Conservation (phyloP, 495 filamentous ascomycete species). For the Aspergillus diversus region DNA sequence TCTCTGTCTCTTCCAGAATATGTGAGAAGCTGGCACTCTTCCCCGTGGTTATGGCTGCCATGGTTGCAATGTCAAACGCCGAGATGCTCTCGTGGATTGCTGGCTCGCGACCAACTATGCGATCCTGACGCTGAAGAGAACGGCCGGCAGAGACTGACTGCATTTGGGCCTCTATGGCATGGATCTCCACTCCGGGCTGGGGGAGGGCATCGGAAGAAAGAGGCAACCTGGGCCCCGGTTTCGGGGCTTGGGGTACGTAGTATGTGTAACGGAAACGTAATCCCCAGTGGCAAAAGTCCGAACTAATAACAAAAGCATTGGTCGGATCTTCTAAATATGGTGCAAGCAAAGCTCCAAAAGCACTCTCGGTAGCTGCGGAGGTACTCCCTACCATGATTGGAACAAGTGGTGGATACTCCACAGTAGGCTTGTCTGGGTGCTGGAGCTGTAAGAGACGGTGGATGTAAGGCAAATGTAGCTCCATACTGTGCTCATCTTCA, state of each 20-base stretch:
- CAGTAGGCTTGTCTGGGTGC: slow-evolving; percentile 38
- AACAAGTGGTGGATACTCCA: slow-evolving; percentile 71
- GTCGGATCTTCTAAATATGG: slow-evolving; percentile 76
- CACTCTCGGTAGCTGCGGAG: slow-evolving; percentile 63
- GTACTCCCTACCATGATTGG: slow-evolving; percentile 90
- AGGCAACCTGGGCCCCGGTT: slow-evolving; percentile 45
- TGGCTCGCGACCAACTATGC: slow-evolving; percentile 44
- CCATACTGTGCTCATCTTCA: slow-evolving; percentile 90
- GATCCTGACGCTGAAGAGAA: slow-evolving; percentile 43
- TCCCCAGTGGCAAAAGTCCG: slow-evolving; percentile 98
- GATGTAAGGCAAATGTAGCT: slow-evolving; percentile 95
- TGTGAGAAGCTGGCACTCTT: slow-evolving; percentile 68
- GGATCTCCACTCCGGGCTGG: slow-evolving; percentile 38
- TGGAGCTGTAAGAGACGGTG: slow-evolving; percentile 70
- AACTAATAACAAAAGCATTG: slow-evolving; percentile 85
- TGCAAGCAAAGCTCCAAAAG: slow-evolving; percentile 72
- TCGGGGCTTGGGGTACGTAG: slow-evolving; percentile 62
- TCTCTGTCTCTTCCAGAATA: slow-evolving; percentile 70
- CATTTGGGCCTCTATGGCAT: slow-evolving; percentile 31
- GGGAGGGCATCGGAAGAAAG: slow-evolving; percentile 45
- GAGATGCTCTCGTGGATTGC: slow-evolving; percentile 86
- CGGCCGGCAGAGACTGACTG: slow-evolving; percentile 41
- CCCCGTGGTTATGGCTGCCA: slow-evolving; percentile 80
- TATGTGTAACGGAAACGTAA: slow-evolving; percentile 83
- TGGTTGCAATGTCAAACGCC: slow-evolving; percentile 76